Percentiles rank a stretch among this genome's conserved stretches.
These are phyloP conservation scores for Solanum pinnatisectum DNA, from an alignment of 257 asterid genomes.

Conservation along the genomic window DNA sequence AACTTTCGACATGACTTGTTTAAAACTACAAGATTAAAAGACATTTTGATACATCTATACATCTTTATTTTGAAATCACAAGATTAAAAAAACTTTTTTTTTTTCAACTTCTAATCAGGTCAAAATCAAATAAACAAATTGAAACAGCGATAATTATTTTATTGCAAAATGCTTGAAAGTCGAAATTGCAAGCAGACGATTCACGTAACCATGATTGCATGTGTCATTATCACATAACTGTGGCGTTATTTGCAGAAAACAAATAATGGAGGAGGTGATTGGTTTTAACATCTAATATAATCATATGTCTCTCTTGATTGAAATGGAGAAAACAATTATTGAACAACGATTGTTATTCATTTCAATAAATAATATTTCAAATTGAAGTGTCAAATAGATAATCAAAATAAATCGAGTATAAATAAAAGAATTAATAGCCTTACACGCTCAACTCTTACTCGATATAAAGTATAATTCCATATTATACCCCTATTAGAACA, in stretches of 20 bases:
- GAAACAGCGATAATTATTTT: background rate
- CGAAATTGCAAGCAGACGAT: background rate
- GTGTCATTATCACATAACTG: background rate
- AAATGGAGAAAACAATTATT: background rate
- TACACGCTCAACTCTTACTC: background rate
- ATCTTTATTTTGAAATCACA: too few relatives aligned
- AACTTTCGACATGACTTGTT: background rate
- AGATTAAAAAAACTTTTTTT: too few relatives aligned
- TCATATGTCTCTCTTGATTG: background rate
- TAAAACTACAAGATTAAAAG: background rate
- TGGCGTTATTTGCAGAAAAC: background rate
- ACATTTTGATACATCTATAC: too few relatives aligned
- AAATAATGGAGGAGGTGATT: background rate
- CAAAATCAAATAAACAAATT: background rate
- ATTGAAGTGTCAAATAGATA: accelerated
- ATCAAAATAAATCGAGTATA: accelerated
- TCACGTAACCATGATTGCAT: background rate
- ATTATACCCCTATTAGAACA: background rate
- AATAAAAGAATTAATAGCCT: background rate
- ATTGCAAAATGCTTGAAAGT: background rate
- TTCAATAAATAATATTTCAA: background rate
- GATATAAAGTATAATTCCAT: background rate
- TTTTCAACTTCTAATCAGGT: background rate
- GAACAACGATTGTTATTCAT: too few relatives aligned
- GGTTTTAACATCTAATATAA: background rate